These are phyloP conservation scores for Spizellomyces punctatus DNA, from an alignment of 192 early-diverging fungal species.

Conservation along the genomic window DNA sequence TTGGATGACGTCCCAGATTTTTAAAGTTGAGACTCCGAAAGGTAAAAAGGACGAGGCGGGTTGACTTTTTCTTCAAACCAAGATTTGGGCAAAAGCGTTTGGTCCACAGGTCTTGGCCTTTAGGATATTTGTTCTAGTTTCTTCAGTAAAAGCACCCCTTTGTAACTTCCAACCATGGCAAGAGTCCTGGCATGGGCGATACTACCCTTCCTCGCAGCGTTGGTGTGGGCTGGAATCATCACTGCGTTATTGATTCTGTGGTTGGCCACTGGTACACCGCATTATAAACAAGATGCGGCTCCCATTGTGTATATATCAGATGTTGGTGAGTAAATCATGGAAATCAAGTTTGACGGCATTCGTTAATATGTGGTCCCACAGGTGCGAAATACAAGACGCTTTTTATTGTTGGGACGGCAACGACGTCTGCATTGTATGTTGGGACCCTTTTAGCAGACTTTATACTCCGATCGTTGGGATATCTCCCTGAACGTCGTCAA, in stretches of 20 bases:
- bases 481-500: slow-evolving; percentile 1
- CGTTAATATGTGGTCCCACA: neutral
- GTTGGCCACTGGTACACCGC: slow-evolving; percentile 19
- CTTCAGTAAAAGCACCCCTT: too few relatives aligned
- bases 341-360: neutral
- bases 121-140: too few relatives aligned
- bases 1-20: too few relatives aligned
- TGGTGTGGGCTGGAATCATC: slow-evolving; percentile 22
- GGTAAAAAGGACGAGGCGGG: too few relatives aligned
- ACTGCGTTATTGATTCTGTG: slow-evolving; percentile 24
- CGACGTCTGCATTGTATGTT: slow-evolving; percentile 26
- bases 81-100: too few relatives aligned
- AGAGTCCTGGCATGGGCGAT: slow-evolving; percentile 21
- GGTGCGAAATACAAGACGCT: slow-evolving; percentile 31
- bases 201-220: slow-evolving; percentile 12
- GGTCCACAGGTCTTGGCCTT: too few relatives aligned
- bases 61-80: too few relatives aligned
- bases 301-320: slow-evolving; percentile 30
- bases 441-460: slow-evolving; percentile 18
- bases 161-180: too few relatives aligned
- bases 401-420: slow-evolving; percentile 21
- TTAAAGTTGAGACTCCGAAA: too few relatives aligned
- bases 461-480: slow-evolving; percentile 9
- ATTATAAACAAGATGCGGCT: slow-evolving; percentile 31
- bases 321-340: slow-evolving; percentile 20